These are phyloP conservation scores for Tricholomella constricta DNA, from an alignment of 768 basidiomycete genomes.

Conservation along the genomic window DNA sequence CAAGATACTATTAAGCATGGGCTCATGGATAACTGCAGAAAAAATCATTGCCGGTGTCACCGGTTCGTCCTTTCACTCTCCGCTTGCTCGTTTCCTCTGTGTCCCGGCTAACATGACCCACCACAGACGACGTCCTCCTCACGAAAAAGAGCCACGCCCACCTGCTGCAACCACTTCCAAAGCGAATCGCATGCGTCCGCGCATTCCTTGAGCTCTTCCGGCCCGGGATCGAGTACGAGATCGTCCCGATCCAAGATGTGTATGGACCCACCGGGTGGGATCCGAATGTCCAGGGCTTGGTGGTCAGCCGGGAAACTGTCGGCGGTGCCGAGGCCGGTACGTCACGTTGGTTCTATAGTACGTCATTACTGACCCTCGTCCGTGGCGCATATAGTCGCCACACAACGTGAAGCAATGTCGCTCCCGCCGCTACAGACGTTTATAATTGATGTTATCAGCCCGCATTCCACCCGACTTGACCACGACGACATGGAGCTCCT, in stretches of 20 bases:
- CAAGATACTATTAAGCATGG: constrained; percentile 94
- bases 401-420: constrained; percentile 51
- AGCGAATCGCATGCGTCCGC: constrained; percentile 60
- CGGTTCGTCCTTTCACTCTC: constrained; percentile 44
- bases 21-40: constrained; percentile 72
- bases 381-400: constrained; percentile 76
- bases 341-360: constrained; percentile 27
- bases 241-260: constrained; percentile 80
- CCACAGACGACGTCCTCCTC: constrained; percentile 68
- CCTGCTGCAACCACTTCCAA: constrained; percentile 61
- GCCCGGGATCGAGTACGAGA: constrained; percentile 61
- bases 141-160: constrained; percentile 69
- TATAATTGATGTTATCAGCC: constrained; percentile 89
- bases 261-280: constrained; percentile 92
- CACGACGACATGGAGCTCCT: constrained; percentile 68
- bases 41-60: constrained; percentile 93
- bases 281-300: constrained; percentile 85
- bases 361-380: neutral
- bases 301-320: constrained; percentile 89
- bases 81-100: constrained; percentile 12
- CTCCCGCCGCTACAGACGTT: constrained; percentile 67
- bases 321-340: constrained; percentile 72
- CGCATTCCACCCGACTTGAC: constrained; percentile 58
- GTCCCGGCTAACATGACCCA: constrained; percentile 4
- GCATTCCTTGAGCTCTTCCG: constrained; percentile 73